Base-by-base conservation (phyloP, 257 asterid species). In the Lycium ferocissimum region DNA sequence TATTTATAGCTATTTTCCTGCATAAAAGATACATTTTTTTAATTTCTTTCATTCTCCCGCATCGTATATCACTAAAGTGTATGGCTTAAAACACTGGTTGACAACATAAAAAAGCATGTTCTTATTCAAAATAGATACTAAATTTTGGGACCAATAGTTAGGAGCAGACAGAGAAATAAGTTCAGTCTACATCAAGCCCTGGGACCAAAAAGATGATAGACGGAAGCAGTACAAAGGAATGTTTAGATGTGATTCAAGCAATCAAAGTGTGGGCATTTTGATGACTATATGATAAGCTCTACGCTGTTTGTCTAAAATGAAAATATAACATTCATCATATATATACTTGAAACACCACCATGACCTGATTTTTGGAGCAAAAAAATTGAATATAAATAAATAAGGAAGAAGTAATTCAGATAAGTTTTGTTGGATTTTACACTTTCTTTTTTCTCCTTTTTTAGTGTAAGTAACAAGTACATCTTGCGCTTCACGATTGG, bases 201-300 rank as follows among this genome's bases (percentile, higher is more conserved):
- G 71, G 69, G 40, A 22, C 35, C 71, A 63, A 9, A 62, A 63
- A 63, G 71, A 63, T 0, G 40, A 63, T 22, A 22, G 8, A 63
- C 40, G 0, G 17, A 1, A 11, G 17, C 40, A 63, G 8, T 63
- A 4, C 17, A 22, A 63, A 33, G 47, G n/a, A 66, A 73, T 45
- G 11, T 73, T n/a, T 73, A 73, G 80, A 73, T 73, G 80, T n/a
- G 38, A 73, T 73, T 38, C n/a, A 73, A 73, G 80, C 80, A 45
- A 73, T 45, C 80, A 5, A 73, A 73, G 80, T 45, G 59, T 45
- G 59, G 80, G 45, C 58, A 47, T 72, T 45, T 26, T 72, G 56
- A 72, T 72, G 58, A 73, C 80, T n/a, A 45, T 45, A 45, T 73
- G 40, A n/a, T 73, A n/a, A 47, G 58, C 33, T 63, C 43, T 10